Percentiles rank a stretch among this genome's conserved stretches.
Evolutionary conservation across 2,329 filamentous ascomycete genomes (phyloP).

Genomic region (Aspergillus neoniger): DNA sequence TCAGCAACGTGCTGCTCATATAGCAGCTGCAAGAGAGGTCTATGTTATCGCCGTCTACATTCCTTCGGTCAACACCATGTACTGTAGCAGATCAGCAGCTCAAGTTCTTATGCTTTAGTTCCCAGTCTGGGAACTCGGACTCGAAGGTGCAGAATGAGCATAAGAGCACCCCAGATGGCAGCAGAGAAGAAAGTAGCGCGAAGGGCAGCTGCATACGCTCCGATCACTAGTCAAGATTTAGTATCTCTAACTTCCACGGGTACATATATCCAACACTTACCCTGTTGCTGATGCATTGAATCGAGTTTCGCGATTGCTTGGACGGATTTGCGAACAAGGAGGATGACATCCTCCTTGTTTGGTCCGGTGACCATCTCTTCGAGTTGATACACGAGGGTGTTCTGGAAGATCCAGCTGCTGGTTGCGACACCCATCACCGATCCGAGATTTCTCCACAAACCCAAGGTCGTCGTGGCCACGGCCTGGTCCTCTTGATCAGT

Average conservation of each 20-base stretch:
- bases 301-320: constrained; percentile 50
- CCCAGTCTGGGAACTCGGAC: constrained; percentile 38
- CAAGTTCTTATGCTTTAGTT: constrained; percentile 21
- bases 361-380: constrained; percentile 59
- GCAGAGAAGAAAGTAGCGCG: constrained; percentile 43
- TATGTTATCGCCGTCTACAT: not conserved
- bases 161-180: constrained; percentile 37
- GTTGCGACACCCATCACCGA: constrained; percentile 72
- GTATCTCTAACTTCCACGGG: not conserved
- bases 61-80: not conserved
- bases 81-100: not conserved
- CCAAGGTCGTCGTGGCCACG: constrained; percentile 68
- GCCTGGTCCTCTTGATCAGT: constrained; percentile 64
- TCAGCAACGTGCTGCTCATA: constrained; percentile 3
- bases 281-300: constrained; percentile 49
- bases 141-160: constrained; percentile 35
- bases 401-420: constrained; percentile 73
- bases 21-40: not conserved
- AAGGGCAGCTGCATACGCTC: constrained; percentile 40
- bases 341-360: constrained; percentile 57
- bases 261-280: constrained; percentile 30
- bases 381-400: constrained; percentile 64
- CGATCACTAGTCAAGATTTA: constrained; percentile 36
- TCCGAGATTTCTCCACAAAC: constrained; percentile 71
- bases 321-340: constrained; percentile 54